phyloP scores from a whole-genome alignment of 805 yeast species.

The Pichia occidentalis region DNA sequence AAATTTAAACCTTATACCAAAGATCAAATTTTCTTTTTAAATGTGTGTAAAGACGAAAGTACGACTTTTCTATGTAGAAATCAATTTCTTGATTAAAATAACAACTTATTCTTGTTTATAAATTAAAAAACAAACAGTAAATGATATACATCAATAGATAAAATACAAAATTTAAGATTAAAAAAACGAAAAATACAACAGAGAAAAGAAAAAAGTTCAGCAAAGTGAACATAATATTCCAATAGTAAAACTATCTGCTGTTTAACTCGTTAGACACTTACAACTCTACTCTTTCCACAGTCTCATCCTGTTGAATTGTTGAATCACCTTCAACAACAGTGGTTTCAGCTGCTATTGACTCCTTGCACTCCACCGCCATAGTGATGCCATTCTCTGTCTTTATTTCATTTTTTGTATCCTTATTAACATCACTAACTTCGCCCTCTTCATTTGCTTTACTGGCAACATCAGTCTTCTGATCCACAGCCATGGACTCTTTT shows the following conservation, averaged over 20 bases:
- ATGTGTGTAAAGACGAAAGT: no score
- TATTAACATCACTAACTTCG: slow-evolving; percentile 6
- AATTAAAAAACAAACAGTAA: neutral
- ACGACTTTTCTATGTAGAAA: no score
- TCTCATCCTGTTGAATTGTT: slow-evolving; percentile 44
- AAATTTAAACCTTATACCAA: no score
- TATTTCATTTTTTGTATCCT: slow-evolving; percentile 12
- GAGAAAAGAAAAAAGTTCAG: neutral
- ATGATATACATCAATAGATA: no score
- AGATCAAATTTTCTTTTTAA: slow-evolving; percentile 27
- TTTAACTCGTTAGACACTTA: no score
- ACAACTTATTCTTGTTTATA: no score
- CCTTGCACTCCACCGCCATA: neutral
- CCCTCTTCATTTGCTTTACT: slow-evolving; percentile 4
- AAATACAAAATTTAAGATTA: no score
- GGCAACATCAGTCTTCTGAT: no score
- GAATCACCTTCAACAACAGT: slow-evolving; percentile 40
- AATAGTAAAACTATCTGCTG: no score
- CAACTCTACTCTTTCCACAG: slow-evolving; percentile 15
- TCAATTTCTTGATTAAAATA: no score
- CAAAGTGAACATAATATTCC: no score
- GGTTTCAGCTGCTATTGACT: slow-evolving; percentile 11
- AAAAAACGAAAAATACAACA: neutral
- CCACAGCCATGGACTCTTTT: no score
- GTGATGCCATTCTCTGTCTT: slow-evolving; percentile 10